phyloP scores from a whole-genome alignment of 345 rosid species.

The Brassica rapa region DNA sequence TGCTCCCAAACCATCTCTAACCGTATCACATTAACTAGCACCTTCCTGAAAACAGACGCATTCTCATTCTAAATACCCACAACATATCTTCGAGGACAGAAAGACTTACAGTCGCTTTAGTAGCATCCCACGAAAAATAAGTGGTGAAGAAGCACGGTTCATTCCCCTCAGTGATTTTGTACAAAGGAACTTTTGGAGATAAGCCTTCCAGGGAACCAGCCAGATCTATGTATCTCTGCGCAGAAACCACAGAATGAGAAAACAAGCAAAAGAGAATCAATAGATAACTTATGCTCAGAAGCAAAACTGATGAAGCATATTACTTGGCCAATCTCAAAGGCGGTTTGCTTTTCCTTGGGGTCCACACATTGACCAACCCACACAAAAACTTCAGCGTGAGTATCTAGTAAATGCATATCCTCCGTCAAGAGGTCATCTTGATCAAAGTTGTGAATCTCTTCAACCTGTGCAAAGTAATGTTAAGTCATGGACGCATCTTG shows the following conservation, averaged over 20 bases:
- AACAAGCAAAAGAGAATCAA: constrained; percentile 14
- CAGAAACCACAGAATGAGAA: constrained; percentile 33
- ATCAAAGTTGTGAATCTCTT: constrained; percentile 88
- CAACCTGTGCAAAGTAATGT: constrained; percentile 58
- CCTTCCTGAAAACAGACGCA: background rate
- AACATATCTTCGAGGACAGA: background rate
- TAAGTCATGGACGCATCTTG: constrained; percentile 31
- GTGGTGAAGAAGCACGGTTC: constrained; percentile 94
- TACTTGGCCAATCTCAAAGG: constrained; percentile 95
- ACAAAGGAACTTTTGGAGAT: constrained; percentile 80
- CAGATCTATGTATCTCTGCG: constrained; percentile 79
- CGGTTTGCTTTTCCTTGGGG: constrained; percentile 81
- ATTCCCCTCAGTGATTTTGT: constrained; percentile 91
- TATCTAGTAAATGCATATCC: constrained; percentile 87
- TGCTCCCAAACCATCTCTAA: background rate
- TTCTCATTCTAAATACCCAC: constrained; percentile 8
- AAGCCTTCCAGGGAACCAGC: constrained; percentile 85
- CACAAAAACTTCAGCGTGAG: constrained; percentile 92
- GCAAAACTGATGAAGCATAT: constrained; percentile 20
- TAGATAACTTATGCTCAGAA: constrained; percentile 9
- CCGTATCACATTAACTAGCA: constrained; percentile 13
- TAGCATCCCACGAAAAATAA: constrained; percentile 85
- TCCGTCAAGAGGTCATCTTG: constrained; percentile 97
- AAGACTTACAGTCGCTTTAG: constrained; percentile 72
- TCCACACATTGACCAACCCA: constrained; percentile 96